Conservation (phyloP, 441 rosid species). For the Viola pubescens region DNA sequence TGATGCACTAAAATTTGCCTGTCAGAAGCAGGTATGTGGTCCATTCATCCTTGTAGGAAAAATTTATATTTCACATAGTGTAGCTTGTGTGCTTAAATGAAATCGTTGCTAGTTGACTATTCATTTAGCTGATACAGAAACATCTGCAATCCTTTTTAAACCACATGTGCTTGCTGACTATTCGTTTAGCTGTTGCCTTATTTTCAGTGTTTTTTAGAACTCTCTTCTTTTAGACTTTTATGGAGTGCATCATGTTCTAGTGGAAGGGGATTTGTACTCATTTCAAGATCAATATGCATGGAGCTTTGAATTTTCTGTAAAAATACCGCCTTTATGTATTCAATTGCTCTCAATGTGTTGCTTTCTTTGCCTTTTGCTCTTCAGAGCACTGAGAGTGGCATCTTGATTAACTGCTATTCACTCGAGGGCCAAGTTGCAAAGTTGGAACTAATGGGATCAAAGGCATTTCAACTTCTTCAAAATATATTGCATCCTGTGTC, state of each 20-base stretch:
- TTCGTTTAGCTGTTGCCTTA: conserved; percentile 3
- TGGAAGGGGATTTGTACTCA: not conserved
- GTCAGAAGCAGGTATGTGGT: conserved; percentile 49
- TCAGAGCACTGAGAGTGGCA: conserved; percentile 54
- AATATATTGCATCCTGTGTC: conserved; percentile 41
- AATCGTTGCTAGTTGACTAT: not conserved
- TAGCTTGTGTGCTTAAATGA: not conserved
- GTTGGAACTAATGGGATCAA: conserved; percentile 64
- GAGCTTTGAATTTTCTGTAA: not conserved
- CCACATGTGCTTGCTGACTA: not conserved
- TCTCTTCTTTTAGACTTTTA: not conserved
- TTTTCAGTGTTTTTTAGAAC: not conserved
- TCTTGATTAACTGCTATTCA: conserved; percentile 45
- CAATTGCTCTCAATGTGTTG: not conserved
- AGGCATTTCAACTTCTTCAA: conserved; percentile 61
- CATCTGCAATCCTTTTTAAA: not conserved
- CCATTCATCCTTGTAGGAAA: not conserved
- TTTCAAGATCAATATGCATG: not conserved
- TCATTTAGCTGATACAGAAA: too few species aligned
- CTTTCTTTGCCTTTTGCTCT: conserved; percentile 9
- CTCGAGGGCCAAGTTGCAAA: conserved; percentile 79
- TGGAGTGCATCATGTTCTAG: not conserved
- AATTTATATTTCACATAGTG: too few species aligned
- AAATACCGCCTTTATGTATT: not conserved
- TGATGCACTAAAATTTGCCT: conserved; percentile 54